A percentile compares a stretch with the other conserved stretches of the same genome.
phyloP scores from a whole-genome alignment of 83 land plant genomes.

The Thuja plicata region DNA sequence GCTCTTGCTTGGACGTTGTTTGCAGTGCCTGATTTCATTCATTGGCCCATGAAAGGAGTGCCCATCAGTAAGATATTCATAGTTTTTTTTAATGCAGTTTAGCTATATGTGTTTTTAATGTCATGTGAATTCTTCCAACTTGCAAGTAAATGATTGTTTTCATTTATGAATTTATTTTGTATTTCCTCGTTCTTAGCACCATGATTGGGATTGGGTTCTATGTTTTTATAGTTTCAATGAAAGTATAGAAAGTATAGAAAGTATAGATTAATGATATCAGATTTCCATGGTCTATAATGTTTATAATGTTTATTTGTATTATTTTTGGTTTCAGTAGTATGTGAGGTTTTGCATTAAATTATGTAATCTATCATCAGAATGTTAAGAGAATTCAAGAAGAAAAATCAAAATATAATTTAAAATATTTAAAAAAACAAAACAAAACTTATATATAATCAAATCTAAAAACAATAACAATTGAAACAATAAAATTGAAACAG shows the following conservation, averaged over 20 bases:
- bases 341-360: too few species aligned
- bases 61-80: background rate
- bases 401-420: too few species aligned
- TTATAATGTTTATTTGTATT: too few species aligned
- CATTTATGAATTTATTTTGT: background rate
- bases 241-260: too few species aligned
- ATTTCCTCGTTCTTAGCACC: background rate
- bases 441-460: too few species aligned
- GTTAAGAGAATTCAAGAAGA: too few species aligned
- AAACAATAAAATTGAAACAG: background rate
- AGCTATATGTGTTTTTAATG: background rate
- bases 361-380: too few species aligned
- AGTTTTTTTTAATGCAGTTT: background rate
- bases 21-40: background rate
- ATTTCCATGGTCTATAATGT: too few species aligned
- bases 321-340: too few species aligned
- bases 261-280: too few species aligned
- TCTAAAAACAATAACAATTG: background rate
- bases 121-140: background rate
- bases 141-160: background rate
- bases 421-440: too few species aligned
- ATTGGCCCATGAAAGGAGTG: background rate
- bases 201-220: background rate
- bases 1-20: background rate
- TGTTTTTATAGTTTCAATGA: background rate